Percentiles rank a stretch among this genome's conserved stretches.
Evolutionary conservation across 305 asterid genomes (phyloP).

Genomic region (Fraxinus sp.): DNA sequence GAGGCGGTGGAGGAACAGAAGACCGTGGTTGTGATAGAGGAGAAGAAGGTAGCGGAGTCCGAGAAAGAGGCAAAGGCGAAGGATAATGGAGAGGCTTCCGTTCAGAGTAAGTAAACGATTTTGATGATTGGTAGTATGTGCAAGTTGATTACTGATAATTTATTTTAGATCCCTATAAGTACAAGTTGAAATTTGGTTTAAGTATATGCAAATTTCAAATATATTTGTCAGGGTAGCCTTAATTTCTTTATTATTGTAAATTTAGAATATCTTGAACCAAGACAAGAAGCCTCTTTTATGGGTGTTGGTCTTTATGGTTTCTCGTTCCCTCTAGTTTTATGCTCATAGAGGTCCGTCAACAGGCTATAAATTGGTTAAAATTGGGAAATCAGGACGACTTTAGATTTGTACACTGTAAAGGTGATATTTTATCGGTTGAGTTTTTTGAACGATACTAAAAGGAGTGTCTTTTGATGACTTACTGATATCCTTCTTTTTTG

Average conservation of each 20-base stretch:
- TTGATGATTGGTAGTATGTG: background rate
- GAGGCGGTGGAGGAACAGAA: conserved; percentile 30
- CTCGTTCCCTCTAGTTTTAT: background rate
- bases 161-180: background rate
- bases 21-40: conserved; percentile 17
- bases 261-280: background rate
- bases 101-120: conserved; percentile 37
- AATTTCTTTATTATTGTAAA: background rate
- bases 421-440: background rate
- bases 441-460: background rate
- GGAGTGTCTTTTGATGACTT: background rate
- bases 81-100: conserved; percentile 20
- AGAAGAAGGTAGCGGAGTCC: conserved; percentile 33
- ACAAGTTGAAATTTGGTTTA: background rate
- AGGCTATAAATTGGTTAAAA: background rate
- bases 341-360: background rate
- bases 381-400: background rate
- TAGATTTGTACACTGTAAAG: background rate
- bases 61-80: conserved; percentile 27
- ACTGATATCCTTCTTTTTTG: background rate
- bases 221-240: background rate
- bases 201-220: background rate
- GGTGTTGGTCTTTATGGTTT: background rate
- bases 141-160: background rate
- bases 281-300: conserved; percentile 1